phyloP scores from a whole-genome alignment of 2,329 filamentous ascomycete genomes.

The Paraphaeosphaeria minitans region DNA sequence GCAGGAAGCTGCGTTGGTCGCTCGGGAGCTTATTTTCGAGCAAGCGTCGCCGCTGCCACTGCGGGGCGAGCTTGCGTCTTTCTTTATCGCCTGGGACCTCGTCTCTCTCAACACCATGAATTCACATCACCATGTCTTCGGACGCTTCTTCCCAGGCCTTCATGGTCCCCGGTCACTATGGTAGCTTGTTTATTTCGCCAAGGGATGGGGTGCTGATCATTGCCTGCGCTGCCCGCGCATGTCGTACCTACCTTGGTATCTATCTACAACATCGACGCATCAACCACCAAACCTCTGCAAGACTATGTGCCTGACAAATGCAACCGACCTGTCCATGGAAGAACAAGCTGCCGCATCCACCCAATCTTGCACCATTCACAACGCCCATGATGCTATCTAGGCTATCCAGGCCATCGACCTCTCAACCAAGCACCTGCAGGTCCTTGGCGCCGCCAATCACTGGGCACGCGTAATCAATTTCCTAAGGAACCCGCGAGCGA shows the following conservation, averaged over 20 bases:
- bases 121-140: background rate
- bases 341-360: background rate
- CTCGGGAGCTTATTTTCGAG: background rate
- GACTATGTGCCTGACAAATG: slow-evolving; percentile 2
- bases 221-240: background rate
- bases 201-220: background rate
- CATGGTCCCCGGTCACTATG: background rate
- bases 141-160: background rate
- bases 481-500: slow-evolving; percentile 1
- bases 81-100: background rate
- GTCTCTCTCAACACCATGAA: background rate
- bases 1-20: slow-evolving; percentile 3
- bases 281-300: background rate
- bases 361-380: slow-evolving; percentile 3
- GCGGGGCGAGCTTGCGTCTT: background rate
- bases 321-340: background rate
- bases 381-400: background rate
- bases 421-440: background rate
- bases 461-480: slow-evolving; percentile 12
- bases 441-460: slow-evolving; percentile 7
- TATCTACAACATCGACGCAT: background rate
- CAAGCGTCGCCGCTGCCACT: background rate
- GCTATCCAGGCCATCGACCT: background rate
- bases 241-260: background rate
- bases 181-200: background rate